Evolutionary conservation across 805 yeast genomes (phyloP).

Genomic region (Suhomyces prunicola): DNA sequence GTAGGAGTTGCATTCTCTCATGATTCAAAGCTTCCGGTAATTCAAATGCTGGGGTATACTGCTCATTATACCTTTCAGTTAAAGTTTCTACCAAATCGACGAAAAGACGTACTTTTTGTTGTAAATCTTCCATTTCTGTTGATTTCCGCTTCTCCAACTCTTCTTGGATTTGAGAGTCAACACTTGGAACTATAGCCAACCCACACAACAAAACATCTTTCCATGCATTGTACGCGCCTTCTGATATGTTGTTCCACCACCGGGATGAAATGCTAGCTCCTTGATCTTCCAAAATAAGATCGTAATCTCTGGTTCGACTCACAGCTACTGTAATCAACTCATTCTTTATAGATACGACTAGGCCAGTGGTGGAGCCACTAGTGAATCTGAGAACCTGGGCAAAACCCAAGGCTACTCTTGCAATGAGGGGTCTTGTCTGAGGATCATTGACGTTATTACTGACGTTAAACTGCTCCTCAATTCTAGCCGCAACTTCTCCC

Average conservation of each 20-base stretch:
- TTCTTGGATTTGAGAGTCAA: conserved; percentile 9
- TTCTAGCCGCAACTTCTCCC: conserved; percentile 7
- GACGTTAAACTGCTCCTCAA: conserved; percentile 7
- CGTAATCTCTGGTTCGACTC: conserved; percentile 22
- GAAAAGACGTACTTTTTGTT: conserved; percentile 4
- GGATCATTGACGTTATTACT: neutral
- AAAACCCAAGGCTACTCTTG: neutral
- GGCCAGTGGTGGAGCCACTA: neutral
- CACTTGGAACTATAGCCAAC: conserved; percentile 16
- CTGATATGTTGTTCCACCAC: conserved; percentile 6
- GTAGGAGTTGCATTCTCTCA: neutral
- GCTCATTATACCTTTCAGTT: conserved; percentile 6
- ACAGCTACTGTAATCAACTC: conserved; percentile 14
- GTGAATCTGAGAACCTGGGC: neutral
- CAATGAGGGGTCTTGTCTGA: neutral
- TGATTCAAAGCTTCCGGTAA: conserved; percentile 3
- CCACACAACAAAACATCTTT: conserved; percentile 17
- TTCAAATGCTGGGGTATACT: conserved; percentile 5
- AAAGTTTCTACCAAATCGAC: conserved; percentile 9
- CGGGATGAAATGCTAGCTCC: neutral
- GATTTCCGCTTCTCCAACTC: conserved; percentile 16
- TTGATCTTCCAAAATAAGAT: conserved; percentile 10
- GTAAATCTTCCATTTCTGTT: conserved; percentile 16
- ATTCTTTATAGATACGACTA: conserved; percentile 2
- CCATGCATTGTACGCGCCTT: conserved; percentile 12